Evolutionary conservation across 331 rosid genomes (phyloP).

Genomic region (Rosa hybrid): DNA sequence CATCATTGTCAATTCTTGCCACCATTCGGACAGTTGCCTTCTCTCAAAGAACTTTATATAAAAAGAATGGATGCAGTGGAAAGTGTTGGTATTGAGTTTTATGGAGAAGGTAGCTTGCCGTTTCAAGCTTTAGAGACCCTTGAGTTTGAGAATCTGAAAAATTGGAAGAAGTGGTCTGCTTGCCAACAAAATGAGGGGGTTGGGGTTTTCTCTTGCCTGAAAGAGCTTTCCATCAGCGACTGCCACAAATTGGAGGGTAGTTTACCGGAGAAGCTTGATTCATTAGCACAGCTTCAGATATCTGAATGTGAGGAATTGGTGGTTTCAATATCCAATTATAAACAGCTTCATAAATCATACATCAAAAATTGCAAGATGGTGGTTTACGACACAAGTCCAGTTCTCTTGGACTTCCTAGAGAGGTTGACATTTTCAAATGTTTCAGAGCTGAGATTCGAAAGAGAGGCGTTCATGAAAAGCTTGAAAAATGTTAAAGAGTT

Average conservation of each 20-base stretch:
- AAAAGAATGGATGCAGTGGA: background rate
- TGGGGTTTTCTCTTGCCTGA: background rate
- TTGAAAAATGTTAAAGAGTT: background rate
- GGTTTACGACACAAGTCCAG: too few species aligned
- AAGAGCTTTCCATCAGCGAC: background rate
- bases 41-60: background rate
- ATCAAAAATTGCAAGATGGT: too few species aligned
- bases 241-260: background rate
- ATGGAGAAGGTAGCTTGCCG: background rate
- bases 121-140: background rate
- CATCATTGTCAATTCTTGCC: background rate
- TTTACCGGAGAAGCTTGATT: background rate
- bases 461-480: background rate
- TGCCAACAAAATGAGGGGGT: too few species aligned
- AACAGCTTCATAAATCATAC: too few species aligned
- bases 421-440: too few species aligned
- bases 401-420: too few species aligned
- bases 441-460: too few species aligned
- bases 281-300: background rate
- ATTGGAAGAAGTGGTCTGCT: background rate
- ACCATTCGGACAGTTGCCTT: background rate
- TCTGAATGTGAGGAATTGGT: background rate
- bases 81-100: background rate
- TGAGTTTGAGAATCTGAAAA: background rate
- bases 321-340: background rate